phyloP scores from a whole-genome alignment of 805 yeast genomes.

The Kazachstania africana region DNA sequence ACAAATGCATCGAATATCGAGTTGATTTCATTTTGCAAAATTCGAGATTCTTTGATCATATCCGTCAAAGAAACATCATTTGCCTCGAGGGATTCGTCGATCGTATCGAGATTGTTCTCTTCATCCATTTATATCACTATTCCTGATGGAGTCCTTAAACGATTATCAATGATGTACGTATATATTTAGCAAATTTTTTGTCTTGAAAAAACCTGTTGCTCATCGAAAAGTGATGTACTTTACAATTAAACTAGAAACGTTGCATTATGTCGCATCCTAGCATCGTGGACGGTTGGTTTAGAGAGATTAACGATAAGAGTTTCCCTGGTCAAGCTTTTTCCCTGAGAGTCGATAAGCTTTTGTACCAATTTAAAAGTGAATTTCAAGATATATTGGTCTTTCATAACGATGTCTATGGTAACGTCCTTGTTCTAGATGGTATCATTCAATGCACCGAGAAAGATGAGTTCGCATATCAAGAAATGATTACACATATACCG shows the following conservation, averaged over 20 bases:
- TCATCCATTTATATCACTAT: no score
- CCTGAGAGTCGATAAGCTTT: constrained; percentile 47
- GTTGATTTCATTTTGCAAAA: constrained; percentile 19
- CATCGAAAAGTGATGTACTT: no score
- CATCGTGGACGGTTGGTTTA: constrained; percentile 65
- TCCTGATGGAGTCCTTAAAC: no score
- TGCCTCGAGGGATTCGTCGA: no score
- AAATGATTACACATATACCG: constrained; percentile 78
- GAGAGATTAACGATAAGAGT: constrained; percentile 53
- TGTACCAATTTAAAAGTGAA: constrained; percentile 55
- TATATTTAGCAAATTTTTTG: no score
- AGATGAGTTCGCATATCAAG: constrained; percentile 92
- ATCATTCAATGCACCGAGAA: constrained; percentile 84
- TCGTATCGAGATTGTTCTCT: no score
- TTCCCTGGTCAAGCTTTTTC: constrained; percentile 85
- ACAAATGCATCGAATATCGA: constrained; percentile 10
- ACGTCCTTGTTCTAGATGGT: constrained; percentile 82
- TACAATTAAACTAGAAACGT: no score
- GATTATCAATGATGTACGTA: no score
- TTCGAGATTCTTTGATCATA: constrained; percentile 1
- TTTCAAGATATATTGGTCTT: constrained; percentile 80
- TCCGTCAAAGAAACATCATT: no score
- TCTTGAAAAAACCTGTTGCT: no score
- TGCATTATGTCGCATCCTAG: constrained; percentile 12
- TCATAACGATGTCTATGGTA: constrained; percentile 65